These are phyloP conservation scores for Leccinum subatratum DNA, from an alignment of 1,284 basidiomycete genomes.

Conservation along the genomic window DNA sequence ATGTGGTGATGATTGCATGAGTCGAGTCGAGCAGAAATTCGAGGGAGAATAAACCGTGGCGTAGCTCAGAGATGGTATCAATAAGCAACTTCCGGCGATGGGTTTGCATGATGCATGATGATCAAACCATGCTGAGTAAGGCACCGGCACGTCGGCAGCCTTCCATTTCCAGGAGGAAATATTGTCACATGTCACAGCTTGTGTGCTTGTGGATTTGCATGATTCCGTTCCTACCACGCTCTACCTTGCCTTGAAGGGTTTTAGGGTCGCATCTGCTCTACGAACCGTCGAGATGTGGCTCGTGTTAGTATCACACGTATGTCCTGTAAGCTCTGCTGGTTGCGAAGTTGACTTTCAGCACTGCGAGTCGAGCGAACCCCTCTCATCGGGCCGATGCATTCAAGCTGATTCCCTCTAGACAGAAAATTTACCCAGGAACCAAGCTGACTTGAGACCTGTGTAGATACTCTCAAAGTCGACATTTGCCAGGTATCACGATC, in stretches of 20 bases:
- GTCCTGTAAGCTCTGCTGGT: not conserved
- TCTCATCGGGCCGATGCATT: not conserved
- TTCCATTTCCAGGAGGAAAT: no score
- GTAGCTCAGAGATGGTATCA: no score
- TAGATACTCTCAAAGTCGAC: not conserved
- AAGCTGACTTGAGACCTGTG: not conserved
- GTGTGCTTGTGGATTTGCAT: no score
- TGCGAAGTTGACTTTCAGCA: not conserved
- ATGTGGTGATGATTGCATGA: not conserved
- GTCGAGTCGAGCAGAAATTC: not conserved
- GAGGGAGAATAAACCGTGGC: not conserved
- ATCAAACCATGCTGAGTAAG: no score
- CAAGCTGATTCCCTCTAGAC: not conserved
- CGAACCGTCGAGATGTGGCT: not conserved
- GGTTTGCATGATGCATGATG: no score
- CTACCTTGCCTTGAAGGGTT: not conserved
- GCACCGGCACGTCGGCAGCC: no score
- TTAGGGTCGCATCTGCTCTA: not conserved
- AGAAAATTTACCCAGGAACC: not conserved
- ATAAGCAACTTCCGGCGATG: no score
- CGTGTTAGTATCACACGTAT: not conserved
- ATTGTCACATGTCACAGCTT: no score
- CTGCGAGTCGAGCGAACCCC: not conserved
- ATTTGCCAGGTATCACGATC: not conserved
- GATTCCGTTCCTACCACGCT: not conserved